phyloP scores from a whole-genome alignment of 768 basidiomycete species.

The Sutorius australiensis region DNA sequence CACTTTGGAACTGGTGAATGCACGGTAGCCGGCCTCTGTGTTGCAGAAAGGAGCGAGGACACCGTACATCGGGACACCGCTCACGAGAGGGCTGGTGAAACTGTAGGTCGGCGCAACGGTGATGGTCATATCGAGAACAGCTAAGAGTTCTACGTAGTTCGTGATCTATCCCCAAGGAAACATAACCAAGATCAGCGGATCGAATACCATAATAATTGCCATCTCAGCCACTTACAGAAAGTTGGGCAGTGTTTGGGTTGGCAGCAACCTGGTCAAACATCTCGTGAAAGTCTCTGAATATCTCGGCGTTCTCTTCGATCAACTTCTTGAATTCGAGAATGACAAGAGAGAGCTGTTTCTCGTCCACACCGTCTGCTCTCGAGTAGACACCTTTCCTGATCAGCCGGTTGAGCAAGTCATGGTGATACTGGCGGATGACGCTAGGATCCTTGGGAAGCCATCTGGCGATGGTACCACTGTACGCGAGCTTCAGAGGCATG shows the following conservation, averaged over 20 bases:
- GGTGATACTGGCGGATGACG: slow-evolving; percentile 7
- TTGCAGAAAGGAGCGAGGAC: slow-evolving; percentile 24
- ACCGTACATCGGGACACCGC: slow-evolving; percentile 21
- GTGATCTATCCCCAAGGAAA: not conserved
- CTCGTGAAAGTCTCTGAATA: slow-evolving; percentile 20
- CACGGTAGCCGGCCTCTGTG: slow-evolving; percentile 20
- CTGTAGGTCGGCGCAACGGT: slow-evolving; percentile 15
- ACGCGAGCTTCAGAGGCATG: slow-evolving; percentile 14
- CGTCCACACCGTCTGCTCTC: slow-evolving; percentile 4
- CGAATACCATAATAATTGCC: not conserved
- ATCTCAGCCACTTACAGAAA: slow-evolving; percentile 4
- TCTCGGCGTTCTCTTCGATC: slow-evolving; percentile 16
- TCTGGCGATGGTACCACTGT: slow-evolving; percentile 22
- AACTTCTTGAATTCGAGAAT: slow-evolving; percentile 22
- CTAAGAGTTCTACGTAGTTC: slow-evolving; percentile 3
- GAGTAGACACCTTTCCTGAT: slow-evolving; percentile 14
- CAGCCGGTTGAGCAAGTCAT: slow-evolving; percentile 29
- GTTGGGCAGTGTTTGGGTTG: not conserved
- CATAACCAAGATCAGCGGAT: not conserved
- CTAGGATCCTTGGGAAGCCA: slow-evolving; percentile 18
- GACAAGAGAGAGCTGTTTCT: slow-evolving; percentile 8
- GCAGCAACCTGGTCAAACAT: slow-evolving; percentile 20
- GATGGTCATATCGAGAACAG: slow-evolving; percentile 12
- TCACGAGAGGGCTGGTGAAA: slow-evolving; percentile 21
- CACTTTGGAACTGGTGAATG: slow-evolving; percentile 10